phyloP scores from a whole-genome alignment of 768 basidiomycete genomes.

The Russula virescens region DNA sequence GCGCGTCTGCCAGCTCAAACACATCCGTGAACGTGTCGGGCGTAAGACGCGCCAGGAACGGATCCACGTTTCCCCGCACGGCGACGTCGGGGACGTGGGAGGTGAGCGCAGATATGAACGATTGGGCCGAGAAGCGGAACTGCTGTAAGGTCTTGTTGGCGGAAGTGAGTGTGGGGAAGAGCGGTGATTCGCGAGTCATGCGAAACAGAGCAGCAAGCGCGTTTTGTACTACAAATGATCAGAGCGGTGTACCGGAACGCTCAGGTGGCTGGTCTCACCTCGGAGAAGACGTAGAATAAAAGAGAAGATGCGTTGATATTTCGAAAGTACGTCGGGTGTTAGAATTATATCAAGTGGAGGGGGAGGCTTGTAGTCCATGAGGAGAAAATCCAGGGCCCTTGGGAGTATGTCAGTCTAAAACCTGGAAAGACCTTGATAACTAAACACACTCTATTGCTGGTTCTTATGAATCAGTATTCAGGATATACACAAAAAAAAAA shows the following conservation, averaged over 20 bases:
- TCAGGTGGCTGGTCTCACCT: constrained; percentile 41
- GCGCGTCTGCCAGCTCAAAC: constrained; percentile 61
- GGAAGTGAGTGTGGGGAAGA: constrained; percentile 54
- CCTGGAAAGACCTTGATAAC: not conserved
- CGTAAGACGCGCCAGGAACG: constrained; percentile 43
- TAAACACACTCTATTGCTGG: constrained; percentile 34
- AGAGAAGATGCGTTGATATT: constrained; percentile 80
- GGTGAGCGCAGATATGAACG: constrained; percentile 62
- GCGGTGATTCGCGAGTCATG: constrained; percentile 45
- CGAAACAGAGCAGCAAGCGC: constrained; percentile 62
- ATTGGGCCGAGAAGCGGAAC: constrained; percentile 68
- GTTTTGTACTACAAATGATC: constrained; percentile 49
- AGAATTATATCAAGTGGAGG: constrained; percentile 70
- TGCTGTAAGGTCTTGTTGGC: constrained; percentile 53
- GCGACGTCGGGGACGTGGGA: constrained; percentile 77
- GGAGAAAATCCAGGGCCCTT: constrained; percentile 85
- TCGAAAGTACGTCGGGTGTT: constrained; percentile 63
- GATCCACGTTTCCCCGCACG: constrained; percentile 70
- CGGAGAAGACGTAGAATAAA: constrained; percentile 73
- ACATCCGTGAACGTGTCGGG: constrained; percentile 52
- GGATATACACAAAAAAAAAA: not conserved
- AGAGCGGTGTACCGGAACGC: not conserved
- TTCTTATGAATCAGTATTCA: not conserved
- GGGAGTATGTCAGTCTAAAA: constrained; percentile 13
- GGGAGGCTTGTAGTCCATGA: constrained; percentile 87